Conservation (phyloP, 2,329 filamentous ascomycete genomes). For the Aspergillus alliaceus region DNA sequence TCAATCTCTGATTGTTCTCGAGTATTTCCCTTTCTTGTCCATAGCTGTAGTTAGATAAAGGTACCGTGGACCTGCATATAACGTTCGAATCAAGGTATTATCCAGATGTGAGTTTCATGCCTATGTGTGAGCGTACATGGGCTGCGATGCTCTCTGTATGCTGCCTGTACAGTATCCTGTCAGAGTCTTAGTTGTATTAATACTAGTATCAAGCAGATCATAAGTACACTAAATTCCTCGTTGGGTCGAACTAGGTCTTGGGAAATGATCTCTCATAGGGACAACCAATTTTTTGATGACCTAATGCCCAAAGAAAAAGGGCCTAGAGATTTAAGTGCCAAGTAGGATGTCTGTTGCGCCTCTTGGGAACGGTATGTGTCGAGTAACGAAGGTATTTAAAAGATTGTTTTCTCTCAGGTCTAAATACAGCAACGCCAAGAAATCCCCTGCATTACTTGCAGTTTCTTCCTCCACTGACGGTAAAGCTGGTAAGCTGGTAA, state of each 20-base stretch:
- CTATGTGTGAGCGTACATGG: neutral
- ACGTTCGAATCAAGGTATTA: neutral
- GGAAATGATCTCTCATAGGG: no score
- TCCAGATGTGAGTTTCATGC: neutral
- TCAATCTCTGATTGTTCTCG: neutral
- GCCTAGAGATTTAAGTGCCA: no score
- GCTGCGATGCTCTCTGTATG: neutral
- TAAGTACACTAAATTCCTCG: no score
- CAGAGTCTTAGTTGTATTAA: no score
- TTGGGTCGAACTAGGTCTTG: no score
- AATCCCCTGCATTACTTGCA: conserved; percentile 1
- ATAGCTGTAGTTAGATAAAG: neutral
- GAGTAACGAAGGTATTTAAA: no score
- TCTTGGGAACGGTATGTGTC: no score
- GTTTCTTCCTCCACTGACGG: neutral
- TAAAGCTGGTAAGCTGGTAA: neutral
- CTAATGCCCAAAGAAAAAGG: no score
- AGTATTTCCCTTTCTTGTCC: neutral
- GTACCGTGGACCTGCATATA: neutral
- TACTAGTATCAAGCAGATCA: no score
- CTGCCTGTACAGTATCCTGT: no score
- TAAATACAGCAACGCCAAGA: conserved; percentile 1
- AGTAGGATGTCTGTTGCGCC: no score
- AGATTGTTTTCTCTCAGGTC: neutral
- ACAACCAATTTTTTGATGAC: no score